phyloP scores from a whole-genome alignment of 148 eudicot species.

The Cornus controversa region DNA sequence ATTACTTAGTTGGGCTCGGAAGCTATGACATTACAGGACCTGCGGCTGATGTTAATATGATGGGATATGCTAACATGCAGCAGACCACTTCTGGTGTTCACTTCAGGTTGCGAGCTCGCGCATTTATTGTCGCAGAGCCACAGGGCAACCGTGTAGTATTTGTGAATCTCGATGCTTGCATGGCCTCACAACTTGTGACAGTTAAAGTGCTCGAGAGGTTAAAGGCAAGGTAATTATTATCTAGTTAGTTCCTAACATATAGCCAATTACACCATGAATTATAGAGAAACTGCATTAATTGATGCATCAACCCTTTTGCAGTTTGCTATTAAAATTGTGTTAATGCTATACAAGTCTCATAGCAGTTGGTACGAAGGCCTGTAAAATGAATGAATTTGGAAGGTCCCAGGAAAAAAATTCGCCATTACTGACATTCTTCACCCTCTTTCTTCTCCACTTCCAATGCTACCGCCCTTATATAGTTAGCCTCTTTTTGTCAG shows the following conservation, averaged over 20 bases:
- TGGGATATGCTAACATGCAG: slow-evolving; percentile 75
- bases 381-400: slow-evolving; percentile 9
- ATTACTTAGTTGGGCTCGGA: slow-evolving; percentile 74
- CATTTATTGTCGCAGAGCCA: slow-evolving; percentile 81
- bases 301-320: not conserved
- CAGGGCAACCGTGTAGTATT: slow-evolving; percentile 66
- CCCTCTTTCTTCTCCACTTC: too few species aligned
- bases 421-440: too few species aligned
- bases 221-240: slow-evolving; percentile 66
- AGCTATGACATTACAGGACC: slow-evolving; percentile 92
- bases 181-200: slow-evolving; percentile 95
- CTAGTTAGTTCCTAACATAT: not conserved
- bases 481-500: not conserved
- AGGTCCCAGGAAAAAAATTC: too few species aligned
- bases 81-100: slow-evolving; percentile 75
- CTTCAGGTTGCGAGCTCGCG: slow-evolving; percentile 71
- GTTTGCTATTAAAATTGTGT: not conserved
- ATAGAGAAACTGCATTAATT: not conserved
- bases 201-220: slow-evolving; percentile 87
- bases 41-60: slow-evolving; percentile 92
- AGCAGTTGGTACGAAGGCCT: not conserved
- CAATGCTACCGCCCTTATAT: too few species aligned
- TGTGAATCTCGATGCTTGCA: slow-evolving; percentile 98
- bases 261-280: not conserved
- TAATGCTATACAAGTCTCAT: not conserved